These are phyloP conservation scores for Citrus trifoliata DNA, from an alignment of 345 rosid species.

Conservation along the genomic window DNA sequence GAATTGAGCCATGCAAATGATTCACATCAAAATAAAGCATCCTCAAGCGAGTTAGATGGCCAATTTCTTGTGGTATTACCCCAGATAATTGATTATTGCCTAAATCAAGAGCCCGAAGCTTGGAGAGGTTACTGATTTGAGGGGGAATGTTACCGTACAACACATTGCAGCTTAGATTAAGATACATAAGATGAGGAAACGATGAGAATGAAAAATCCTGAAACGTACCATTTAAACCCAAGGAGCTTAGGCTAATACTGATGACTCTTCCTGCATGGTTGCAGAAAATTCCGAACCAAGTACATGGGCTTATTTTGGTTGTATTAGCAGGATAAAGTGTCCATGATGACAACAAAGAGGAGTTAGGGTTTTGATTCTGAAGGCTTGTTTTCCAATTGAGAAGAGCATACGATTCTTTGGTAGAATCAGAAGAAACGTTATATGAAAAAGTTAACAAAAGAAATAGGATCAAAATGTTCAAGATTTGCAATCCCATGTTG, in stretches of 20 bases:
- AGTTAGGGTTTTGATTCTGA: no score
- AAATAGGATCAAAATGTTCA: no score
- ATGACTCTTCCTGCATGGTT: not conserved
- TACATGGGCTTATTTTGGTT: not conserved
- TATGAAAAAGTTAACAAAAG: no score
- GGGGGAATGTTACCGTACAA: not conserved
- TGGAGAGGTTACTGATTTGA: conserved; percentile 12
- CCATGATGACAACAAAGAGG: no score
- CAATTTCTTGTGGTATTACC: conserved; percentile 17
- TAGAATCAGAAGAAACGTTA: no score
- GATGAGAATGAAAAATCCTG: conserved; percentile 17
- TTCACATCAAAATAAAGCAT: no score
- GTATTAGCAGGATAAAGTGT: no score
- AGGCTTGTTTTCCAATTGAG: no score
- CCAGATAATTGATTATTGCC: conserved; percentile 7
- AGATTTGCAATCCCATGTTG: no score
- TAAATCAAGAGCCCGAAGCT: conserved; percentile 19
- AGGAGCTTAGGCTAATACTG: conserved; percentile 22
- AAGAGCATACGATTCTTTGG: no score
- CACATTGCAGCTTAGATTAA: conserved; percentile 21
- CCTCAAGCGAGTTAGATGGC: not conserved
- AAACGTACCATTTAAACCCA: conserved; percentile 22
- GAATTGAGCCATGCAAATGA: no score
- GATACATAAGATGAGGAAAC: conserved; percentile 16
- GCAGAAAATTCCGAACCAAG: conserved; percentile 29